Evolutionary conservation across 179 eudicot species (phyloP).

Genomic region (Silene noctiflora): DNA sequence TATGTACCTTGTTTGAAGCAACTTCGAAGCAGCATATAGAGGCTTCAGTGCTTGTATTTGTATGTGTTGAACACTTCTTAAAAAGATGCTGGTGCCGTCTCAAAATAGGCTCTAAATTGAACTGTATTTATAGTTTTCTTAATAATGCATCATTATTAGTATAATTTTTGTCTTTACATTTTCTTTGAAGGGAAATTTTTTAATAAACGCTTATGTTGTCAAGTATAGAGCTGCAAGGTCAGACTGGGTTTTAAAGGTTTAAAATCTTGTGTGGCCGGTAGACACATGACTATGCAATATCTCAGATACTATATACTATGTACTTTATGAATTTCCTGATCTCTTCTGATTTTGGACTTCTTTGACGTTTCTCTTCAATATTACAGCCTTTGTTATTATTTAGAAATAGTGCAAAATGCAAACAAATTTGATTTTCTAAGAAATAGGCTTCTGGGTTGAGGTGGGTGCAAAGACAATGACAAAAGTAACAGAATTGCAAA

Average conservation of each 20-base stretch:
- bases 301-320: background rate
- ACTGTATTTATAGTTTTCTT: background rate
- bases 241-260: background rate
- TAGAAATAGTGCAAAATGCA: background rate
- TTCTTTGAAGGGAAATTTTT: background rate
- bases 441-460: background rate
- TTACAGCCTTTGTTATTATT: background rate
- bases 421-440: background rate
- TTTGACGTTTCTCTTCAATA: background rate
- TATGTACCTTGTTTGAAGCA: background rate
- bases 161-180: background rate
- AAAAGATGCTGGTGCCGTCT: background rate
- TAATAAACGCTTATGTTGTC: background rate
- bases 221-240: background rate
- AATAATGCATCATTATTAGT: background rate
- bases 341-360: background rate
- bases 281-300: slow-evolving; percentile 3
- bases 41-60: background rate
- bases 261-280: background rate
- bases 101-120: background rate
- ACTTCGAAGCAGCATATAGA: background rate
- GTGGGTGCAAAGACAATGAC: slow-evolving; percentile 2
- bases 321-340: background rate
- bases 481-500: slow-evolving; percentile 9
- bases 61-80: background rate